Percentiles rank a stretch among this genome's conserved stretches.
phyloP scores from a whole-genome alignment of 371 early-diverging fungal species.

The Mucor sp. region DNA sequence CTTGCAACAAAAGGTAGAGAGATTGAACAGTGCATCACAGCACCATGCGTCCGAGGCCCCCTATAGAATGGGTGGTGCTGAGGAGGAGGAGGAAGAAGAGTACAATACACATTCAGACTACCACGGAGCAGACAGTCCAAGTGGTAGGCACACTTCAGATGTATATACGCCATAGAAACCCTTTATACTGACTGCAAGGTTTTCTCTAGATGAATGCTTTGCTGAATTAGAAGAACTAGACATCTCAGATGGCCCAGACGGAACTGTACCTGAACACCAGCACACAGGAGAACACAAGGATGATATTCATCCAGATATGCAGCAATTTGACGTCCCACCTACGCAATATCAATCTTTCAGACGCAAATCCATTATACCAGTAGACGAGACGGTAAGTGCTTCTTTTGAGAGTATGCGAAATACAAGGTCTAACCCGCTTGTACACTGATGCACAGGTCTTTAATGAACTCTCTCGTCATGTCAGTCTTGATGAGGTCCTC shows the following conservation, averaged over 20 bases:
- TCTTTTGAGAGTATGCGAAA: neutral
- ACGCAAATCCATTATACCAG: conserved; percentile 88
- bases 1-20: conserved; percentile 29
- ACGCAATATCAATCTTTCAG: conserved; percentile 71
- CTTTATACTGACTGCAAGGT: neutral
- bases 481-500: conserved; percentile 79
- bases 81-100: neutral
- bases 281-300: conserved; percentile 30
- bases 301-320: conserved; percentile 41
- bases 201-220: neutral
- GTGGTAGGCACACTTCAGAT: neutral
- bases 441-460: conserved; percentile 40
- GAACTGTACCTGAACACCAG: conserved; percentile 15
- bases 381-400: conserved; percentile 73
- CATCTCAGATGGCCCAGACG: conserved; percentile 19
- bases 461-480: conserved; percentile 79
- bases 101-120: conserved; percentile 6
- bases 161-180: neutral
- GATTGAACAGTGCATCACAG: conserved; percentile 1
- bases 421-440: too few species aligned
- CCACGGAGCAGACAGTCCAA: neutral
- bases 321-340: conserved; percentile 68
- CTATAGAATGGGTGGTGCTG: neutral
- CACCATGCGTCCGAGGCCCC: neutral
- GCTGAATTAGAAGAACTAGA: conserved; percentile 20